Evolutionary conservation across 148 eudicot species (phyloP).

Genomic region (Gaultheria prostrata): DNA sequence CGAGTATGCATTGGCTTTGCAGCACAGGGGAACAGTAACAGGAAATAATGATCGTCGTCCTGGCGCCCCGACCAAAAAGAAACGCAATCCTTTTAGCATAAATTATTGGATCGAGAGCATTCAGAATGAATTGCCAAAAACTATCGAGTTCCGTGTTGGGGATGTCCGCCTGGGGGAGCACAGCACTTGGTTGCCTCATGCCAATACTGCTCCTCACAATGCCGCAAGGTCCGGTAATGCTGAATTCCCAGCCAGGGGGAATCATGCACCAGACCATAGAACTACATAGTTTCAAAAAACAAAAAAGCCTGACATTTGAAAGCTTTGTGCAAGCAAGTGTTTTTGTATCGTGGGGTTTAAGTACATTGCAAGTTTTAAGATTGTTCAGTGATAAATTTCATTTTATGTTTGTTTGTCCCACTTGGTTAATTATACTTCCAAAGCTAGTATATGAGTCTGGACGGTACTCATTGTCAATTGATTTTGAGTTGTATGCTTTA

Average conservation of each 20-base stretch:
- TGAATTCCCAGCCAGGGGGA: neutral
- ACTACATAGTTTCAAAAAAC: neutral
- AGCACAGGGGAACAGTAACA: neutral
- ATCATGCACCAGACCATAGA: neutral
- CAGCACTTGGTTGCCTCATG: neutral
- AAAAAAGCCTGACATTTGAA: neutral
- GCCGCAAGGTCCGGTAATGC: neutral
- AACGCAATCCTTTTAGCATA: neutral
- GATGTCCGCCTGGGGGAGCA: too few relatives aligned
- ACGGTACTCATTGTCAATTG: too few relatives aligned
- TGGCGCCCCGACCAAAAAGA: neutral
- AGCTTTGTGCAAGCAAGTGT: neutral
- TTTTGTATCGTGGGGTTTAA: neutral
- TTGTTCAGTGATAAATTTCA: neutral
- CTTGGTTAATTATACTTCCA: too few relatives aligned
- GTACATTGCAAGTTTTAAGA: neutral
- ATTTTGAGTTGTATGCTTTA: too few relatives aligned
- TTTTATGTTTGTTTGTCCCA: too few relatives aligned
- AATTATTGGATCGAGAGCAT: neutral
- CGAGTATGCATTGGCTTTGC: constrained; percentile 20
- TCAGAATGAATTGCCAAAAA: neutral
- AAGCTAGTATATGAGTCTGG: too few relatives aligned
- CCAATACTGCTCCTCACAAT: neutral
- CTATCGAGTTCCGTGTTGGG: neutral
- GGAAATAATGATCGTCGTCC: neutral